Conservation (phyloP, 768 basidiomycete species). For the Leccinellum albellum region DNA sequence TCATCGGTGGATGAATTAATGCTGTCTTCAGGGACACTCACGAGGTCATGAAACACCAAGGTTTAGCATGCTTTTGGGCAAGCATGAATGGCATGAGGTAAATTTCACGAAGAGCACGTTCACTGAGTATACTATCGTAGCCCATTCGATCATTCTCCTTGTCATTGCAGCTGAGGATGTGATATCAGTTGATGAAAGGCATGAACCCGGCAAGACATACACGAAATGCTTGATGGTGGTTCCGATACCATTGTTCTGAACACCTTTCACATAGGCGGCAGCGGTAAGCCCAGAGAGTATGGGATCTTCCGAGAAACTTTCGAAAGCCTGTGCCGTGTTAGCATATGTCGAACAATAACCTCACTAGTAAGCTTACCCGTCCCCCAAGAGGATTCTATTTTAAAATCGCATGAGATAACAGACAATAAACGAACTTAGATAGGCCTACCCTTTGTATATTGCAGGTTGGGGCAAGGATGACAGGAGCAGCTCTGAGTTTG, state of each 20-base stretch:
- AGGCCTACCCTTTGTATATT: conserved; percentile 70
- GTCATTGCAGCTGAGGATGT: conserved; percentile 58
- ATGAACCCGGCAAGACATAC: conserved; percentile 33
- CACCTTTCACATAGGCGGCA: conserved; percentile 70
- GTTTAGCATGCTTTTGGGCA: conserved; percentile 45
- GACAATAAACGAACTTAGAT: conserved; percentile 9
- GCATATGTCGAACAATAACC: conserved; percentile 1
- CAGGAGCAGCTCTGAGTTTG: conserved; percentile 62
- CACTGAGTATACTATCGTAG: conserved; percentile 49
- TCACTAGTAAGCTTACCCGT: conserved; percentile 38
- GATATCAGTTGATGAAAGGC: neutral
- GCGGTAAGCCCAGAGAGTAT: conserved; percentile 66
- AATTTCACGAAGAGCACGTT: conserved; percentile 53
- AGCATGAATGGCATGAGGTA: conserved; percentile 65
- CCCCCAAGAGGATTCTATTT: conserved; percentile 67
- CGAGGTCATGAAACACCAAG: conserved; percentile 61
- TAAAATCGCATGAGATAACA: neutral
- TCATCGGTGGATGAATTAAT: neutral
- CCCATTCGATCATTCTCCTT: conserved; percentile 74
- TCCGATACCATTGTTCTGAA: conserved; percentile 74
- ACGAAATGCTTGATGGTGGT: conserved; percentile 81
- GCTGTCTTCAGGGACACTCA: conserved; percentile 33
- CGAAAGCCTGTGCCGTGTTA: conserved; percentile 50
- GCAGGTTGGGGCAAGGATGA: conserved; percentile 76
- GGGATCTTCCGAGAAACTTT: conserved; percentile 79